phyloP scores from a whole-genome alignment of 805 yeast species.

The Metschnikowia anglica region DNA sequence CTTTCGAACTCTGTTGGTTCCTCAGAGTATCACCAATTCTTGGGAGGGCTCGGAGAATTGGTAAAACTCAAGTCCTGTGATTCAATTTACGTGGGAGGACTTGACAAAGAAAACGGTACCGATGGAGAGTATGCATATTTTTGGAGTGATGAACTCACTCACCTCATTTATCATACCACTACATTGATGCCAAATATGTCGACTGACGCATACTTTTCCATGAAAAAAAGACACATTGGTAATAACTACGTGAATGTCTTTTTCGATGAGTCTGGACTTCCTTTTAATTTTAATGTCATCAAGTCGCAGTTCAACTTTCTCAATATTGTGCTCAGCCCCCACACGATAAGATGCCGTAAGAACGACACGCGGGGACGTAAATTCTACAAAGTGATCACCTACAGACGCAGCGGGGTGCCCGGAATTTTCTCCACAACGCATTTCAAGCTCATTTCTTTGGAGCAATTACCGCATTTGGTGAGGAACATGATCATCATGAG shows the following conservation, averaged over 20 bases:
- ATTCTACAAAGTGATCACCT: constrained; percentile 61
- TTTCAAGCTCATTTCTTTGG: constrained; percentile 64
- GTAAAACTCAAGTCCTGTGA: constrained; percentile 54
- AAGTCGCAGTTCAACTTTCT: constrained; percentile 81
- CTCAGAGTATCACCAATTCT: constrained; percentile 54
- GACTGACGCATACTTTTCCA: constrained; percentile 43
- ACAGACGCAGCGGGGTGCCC: constrained; percentile 68
- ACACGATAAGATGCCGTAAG: constrained; percentile 23
- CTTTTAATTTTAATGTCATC: constrained; percentile 68
- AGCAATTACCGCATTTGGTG: constrained; percentile 59
- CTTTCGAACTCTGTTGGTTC: constrained; percentile 67
- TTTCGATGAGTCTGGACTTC: constrained; percentile 68
- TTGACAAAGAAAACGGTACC: constrained; percentile 63
- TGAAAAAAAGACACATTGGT: constrained; percentile 84
- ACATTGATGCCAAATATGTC: constrained; percentile 70
- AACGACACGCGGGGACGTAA: constrained; percentile 12
- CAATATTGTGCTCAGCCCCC: constrained; percentile 75
- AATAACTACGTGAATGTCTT: constrained; percentile 79
- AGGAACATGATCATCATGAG: constrained; percentile 67
- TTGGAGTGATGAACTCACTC: constrained; percentile 71
- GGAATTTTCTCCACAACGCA: constrained; percentile 75
- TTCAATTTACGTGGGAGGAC: constrained; percentile 68
- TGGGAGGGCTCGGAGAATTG: constrained; percentile 57
- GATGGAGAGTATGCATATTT: constrained; percentile 77
- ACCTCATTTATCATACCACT: constrained; percentile 73